Evolutionary conservation across 78 protist genomes (phyloP).

Genomic region (Planoprotostelium fungivorum): DNA sequence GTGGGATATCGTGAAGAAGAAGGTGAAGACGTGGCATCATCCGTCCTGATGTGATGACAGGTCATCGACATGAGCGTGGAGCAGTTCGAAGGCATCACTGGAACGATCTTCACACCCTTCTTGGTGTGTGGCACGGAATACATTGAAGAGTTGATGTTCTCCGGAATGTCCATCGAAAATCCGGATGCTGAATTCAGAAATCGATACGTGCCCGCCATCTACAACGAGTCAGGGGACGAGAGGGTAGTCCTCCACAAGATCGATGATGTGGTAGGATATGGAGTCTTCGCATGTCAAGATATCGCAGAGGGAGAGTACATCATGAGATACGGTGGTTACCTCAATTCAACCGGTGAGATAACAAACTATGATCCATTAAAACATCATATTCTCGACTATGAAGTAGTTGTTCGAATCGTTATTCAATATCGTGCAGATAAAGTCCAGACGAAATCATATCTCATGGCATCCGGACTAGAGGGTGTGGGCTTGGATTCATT

Average conservation of each 20-base stretch:
- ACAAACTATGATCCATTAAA: neutral
- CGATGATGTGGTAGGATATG: slow-evolving; percentile 44
- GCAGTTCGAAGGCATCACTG: neutral
- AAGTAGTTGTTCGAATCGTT: too few species aligned
- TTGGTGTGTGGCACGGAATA: neutral
- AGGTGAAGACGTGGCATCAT: neutral
- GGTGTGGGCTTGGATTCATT: slow-evolving; percentile 49
- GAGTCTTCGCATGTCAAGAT: slow-evolving; percentile 31
- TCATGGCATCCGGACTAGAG: slow-evolving; percentile 51
- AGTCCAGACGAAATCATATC: slow-evolving; percentile 22
- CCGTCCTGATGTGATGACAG: neutral
- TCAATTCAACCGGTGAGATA: slow-evolving; percentile 33
- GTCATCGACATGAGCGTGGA: neutral
- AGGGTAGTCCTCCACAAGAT: slow-evolving; percentile 35
- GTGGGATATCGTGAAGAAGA: neutral
- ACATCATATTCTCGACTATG: neutral
- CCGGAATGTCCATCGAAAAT: neutral
- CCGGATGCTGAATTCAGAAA: neutral
- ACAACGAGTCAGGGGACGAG: slow-evolving; percentile 36
- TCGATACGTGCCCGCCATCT: neutral
- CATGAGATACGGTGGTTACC: slow-evolving; percentile 44
- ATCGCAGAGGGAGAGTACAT: slow-evolving; percentile 31
- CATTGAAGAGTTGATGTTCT: neutral
- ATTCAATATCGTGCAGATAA: neutral
- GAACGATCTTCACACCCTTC: neutral